Conservation (phyloP, 2,329 filamentous ascomycete species). For the Paradendryphiella salina region DNA sequence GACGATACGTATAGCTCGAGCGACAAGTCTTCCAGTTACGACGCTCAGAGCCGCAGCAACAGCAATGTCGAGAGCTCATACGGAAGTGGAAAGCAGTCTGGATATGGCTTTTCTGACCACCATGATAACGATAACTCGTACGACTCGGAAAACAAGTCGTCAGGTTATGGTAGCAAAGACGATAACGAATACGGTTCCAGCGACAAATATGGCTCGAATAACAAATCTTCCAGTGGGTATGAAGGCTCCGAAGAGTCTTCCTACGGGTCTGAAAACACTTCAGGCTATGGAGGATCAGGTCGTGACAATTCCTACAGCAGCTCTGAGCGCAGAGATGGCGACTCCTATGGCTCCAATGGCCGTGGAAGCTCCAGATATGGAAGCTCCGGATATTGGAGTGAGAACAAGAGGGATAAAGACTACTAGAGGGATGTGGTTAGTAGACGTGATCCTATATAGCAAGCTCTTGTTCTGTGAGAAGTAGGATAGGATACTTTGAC, state of each 20-base stretch:
- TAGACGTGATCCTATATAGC: no score
- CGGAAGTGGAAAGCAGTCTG: slow-evolving; percentile 7
- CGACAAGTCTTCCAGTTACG: slow-evolving; percentile 1
- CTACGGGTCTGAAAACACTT: slow-evolving; percentile 3
- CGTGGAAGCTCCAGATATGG: slow-evolving; percentile 6
- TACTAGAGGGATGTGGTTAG: neutral
- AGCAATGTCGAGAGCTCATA: slow-evolving; percentile 2
- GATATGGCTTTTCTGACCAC: slow-evolving; percentile 5
- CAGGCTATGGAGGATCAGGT: no score
- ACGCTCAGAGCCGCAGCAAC: slow-evolving; percentile 1
- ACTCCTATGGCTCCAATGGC: slow-evolving; percentile 6
- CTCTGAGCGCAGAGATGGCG: neutral
- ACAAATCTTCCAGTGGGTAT: slow-evolving; percentile 2
- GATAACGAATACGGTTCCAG: slow-evolving; percentile 4
- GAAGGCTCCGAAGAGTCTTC: neutral
- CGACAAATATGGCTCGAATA: slow-evolving; percentile 3
- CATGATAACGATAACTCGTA: slow-evolving; percentile 4
- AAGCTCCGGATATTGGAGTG: slow-evolving; percentile 5
- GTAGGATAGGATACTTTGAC: no score
- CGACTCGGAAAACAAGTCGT: slow-evolving; percentile 9
- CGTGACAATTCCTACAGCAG: slow-evolving; percentile 2
- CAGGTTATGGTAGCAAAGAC: slow-evolving; percentile 7
- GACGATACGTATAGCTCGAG: slow-evolving; percentile 5
- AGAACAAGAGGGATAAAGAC: slow-evolving; percentile 9
- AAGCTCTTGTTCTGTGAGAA: no score